Evolutionary conservation across 257 asterid species (phyloP).

Genomic region (Lavandula angustifolia): DNA sequence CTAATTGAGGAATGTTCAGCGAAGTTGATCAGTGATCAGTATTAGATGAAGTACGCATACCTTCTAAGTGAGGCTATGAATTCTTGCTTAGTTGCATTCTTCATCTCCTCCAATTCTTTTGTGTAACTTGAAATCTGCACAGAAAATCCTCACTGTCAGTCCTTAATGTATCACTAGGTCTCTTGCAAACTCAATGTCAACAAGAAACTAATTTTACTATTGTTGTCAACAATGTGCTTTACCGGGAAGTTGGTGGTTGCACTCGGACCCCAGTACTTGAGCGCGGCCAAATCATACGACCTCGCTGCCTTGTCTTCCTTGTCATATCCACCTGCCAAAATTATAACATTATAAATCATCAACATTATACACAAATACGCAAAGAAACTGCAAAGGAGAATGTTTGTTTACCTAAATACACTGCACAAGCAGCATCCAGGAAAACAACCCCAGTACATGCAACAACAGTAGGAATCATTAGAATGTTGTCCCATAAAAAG

Average conservation of each 20-base stretch:
- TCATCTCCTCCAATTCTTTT: conserved; percentile 86
- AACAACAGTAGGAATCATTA: conserved; percentile 33
- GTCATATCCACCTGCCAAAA: conserved; percentile 76
- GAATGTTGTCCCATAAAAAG: not conserved
- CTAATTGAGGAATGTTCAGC: not conserved
- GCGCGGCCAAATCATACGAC: conserved; percentile 89
- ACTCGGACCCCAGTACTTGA: conserved; percentile 90
- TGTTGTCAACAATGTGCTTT: conserved; percentile 1
- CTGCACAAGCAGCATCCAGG: conserved; percentile 53
- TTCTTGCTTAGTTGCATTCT: conserved; percentile 74
- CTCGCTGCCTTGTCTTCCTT: conserved; percentile 94
- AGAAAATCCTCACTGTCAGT: conserved; percentile 3
- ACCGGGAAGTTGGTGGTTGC: conserved; percentile 94
- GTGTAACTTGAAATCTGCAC: conserved; percentile 64
- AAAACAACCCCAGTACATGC: conserved; percentile 43
- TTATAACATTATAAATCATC: conserved; percentile 6
- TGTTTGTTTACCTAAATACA: conserved; percentile 75
- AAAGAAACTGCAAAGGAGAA: not conserved
- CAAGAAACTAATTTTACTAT: not conserved
- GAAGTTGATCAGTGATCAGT: not conserved
- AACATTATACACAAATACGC: not conserved
- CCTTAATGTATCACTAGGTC: not conserved
- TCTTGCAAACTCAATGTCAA: not conserved
- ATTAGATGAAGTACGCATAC: conserved; percentile 32
- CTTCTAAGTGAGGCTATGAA: conserved; percentile 91